Evolutionary conservation across 345 rosid genomes (phyloP).

Genomic region (Lumnitzera racemosa): DNA sequence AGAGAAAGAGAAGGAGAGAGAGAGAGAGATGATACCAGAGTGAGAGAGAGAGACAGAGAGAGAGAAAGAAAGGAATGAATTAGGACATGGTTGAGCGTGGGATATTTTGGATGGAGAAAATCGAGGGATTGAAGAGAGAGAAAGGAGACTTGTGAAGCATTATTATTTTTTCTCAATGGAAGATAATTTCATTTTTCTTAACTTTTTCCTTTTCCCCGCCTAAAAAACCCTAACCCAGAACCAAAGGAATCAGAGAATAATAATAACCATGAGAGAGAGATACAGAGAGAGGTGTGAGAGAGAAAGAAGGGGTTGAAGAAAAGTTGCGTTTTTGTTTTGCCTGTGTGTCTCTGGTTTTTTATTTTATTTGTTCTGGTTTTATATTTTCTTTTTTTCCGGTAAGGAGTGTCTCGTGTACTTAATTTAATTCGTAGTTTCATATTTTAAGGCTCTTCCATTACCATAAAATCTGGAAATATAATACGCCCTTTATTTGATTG

Average conservation of each 20-base stretch:
- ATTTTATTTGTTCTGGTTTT: neutral
- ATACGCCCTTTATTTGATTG: no score
- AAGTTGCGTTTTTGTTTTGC: neutral
- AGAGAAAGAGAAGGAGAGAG: no score
- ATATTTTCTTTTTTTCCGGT: neutral
- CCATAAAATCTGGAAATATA: no score
- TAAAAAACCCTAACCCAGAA: neutral
- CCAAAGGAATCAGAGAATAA: slow-evolving; percentile 8
- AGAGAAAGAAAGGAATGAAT: neutral
- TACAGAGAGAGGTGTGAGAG: neutral
- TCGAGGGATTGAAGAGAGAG: neutral
- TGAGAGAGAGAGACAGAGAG: no score
- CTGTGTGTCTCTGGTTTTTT: neutral
- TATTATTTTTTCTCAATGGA: no score
- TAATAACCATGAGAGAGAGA: neutral
- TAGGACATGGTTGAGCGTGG: slow-evolving; percentile 8
- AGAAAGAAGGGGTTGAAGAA: neutral
- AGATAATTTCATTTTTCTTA: no score
- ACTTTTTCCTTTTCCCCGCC: slow-evolving; percentile 6
- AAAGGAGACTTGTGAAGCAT: slow-evolving; percentile 1
- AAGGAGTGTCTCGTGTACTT: neutral
- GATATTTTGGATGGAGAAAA: neutral
- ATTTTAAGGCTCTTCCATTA: no score
- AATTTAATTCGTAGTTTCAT: no score
- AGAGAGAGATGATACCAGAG: no score